Conservation (phyloP, 1,139 yeast genomes). For the Eremothecium gossypii region DNA sequence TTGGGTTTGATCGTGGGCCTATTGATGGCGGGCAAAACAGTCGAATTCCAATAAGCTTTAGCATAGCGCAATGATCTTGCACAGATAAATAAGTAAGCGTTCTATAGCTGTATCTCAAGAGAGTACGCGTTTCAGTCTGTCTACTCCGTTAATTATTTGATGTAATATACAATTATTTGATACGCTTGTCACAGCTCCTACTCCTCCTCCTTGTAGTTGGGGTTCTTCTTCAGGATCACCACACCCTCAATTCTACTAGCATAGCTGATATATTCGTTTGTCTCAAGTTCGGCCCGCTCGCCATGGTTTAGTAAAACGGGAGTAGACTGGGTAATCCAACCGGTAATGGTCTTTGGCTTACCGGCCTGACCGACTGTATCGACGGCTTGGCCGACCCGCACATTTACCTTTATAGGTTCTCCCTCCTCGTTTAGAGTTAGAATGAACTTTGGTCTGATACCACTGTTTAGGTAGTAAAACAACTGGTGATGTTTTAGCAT, state of each 20-base stretch:
- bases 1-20: constrained; percentile 93
- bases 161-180: not conserved
- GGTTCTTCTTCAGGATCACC: constrained; percentile 85
- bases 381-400: constrained; percentile 97
- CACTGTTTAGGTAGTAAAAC: constrained; percentile 79
- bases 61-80: not conserved
- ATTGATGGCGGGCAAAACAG: constrained; percentile 93
- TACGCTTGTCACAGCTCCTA: not conserved
- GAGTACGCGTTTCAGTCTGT: too few relatives aligned
- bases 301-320: constrained; percentile 91
- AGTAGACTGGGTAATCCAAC: constrained; percentile 98
- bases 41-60: constrained; percentile 48
- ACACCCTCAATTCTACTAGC: constrained; percentile 83
- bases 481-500: constrained; percentile 63
- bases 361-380: constrained; percentile 99
- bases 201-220: constrained; percentile 65
- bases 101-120: not conserved
- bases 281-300: constrained; percentile 92
- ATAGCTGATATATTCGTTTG: constrained; percentile 77
- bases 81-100: not conserved
- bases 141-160: not conserved
- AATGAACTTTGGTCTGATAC: constrained; percentile 88
- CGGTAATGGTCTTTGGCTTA: constrained; percentile 95
- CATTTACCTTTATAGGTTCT: constrained; percentile 86
- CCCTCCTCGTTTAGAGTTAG: constrained; percentile 86